Evolutionary conservation across 148 eudicot species (phyloP).

Genomic region (Persicaria maculosa): DNA sequence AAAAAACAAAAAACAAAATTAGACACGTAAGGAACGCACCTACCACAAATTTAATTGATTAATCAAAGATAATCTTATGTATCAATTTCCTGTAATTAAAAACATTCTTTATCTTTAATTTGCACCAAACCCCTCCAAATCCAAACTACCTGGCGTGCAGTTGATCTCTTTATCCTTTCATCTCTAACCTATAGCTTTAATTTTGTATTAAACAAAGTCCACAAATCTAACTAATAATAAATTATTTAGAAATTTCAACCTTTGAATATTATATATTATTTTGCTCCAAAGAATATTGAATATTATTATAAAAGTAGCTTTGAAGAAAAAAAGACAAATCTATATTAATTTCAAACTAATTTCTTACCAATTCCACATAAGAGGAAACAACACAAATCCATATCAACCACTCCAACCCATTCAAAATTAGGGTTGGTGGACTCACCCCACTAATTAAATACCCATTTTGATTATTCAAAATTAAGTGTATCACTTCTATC

Average conservation of each 20-base stretch:
- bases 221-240: background rate
- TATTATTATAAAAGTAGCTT: background rate
- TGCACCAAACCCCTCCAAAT: too few relatives aligned
- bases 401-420: slow-evolving; percentile 3
- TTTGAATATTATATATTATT: background rate
- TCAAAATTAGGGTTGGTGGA: background rate
- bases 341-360: background rate
- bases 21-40: too few relatives aligned
- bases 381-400: background rate
- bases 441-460: background rate
- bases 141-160: too few relatives aligned
- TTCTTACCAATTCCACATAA: background rate
- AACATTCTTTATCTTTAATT: too few relatives aligned
- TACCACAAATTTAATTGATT: too few relatives aligned
- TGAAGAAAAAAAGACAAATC: background rate
- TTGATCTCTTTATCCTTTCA: too few relatives aligned
- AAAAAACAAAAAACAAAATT: too few relatives aligned
- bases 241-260: background rate
- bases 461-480: background rate
- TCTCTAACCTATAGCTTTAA: background rate
- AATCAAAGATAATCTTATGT: too few relatives aligned
- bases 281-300: background rate
- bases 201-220: background rate
- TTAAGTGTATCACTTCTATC: background rate
- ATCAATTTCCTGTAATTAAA: too few relatives aligned